Percentiles rank a stretch among this genome's conserved stretches.
phyloP scores from a whole-genome alignment of 139 green algal genomes.

The Haematococcus sp. region DNA sequence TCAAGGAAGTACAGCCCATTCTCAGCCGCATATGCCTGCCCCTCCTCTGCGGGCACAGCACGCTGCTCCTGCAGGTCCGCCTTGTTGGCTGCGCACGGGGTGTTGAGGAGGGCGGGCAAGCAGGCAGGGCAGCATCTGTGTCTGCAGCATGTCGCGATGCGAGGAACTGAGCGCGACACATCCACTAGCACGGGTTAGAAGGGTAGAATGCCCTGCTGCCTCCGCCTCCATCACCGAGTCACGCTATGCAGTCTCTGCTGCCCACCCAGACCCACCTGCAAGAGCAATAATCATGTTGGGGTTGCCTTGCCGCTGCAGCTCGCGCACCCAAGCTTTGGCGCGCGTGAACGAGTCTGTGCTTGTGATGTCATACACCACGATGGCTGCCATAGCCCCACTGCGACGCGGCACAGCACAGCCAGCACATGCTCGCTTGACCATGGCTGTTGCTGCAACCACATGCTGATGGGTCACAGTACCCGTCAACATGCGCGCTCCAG shows the following conservation, averaged over 20 bases:
- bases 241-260: too few species aligned
- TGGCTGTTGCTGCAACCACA: too few species aligned
- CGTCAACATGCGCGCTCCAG: too few species aligned
- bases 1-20: slow-evolving; percentile 86
- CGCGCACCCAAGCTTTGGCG: slow-evolving; percentile 93
- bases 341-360: slow-evolving; percentile 86
- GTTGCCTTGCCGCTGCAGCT: slow-evolving; percentile 88
- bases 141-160: too few species aligned
- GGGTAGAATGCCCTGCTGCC: too few species aligned
- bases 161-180: too few species aligned
- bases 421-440: not conserved
- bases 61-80: slow-evolving; percentile 76
- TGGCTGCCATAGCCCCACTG: slow-evolving; percentile 61
- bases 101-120: too few species aligned
- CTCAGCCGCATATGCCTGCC: slow-evolving; percentile 81
- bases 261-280: slow-evolving; percentile 52
- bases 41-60: slow-evolving; percentile 65
- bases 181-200: too few species aligned
- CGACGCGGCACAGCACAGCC: not conserved
- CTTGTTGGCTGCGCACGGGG: slow-evolving; percentile 84
- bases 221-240: too few species aligned
- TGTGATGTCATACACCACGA: slow-evolving; percentile 78
- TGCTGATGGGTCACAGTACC: too few species aligned
- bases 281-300: slow-evolving; percentile 94
- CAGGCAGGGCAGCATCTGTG: too few species aligned